Percentiles rank a stretch among this genome's conserved stretches.
Conservation (phyloP, 805 yeast species). For the Candida nitratophila region DNA sequence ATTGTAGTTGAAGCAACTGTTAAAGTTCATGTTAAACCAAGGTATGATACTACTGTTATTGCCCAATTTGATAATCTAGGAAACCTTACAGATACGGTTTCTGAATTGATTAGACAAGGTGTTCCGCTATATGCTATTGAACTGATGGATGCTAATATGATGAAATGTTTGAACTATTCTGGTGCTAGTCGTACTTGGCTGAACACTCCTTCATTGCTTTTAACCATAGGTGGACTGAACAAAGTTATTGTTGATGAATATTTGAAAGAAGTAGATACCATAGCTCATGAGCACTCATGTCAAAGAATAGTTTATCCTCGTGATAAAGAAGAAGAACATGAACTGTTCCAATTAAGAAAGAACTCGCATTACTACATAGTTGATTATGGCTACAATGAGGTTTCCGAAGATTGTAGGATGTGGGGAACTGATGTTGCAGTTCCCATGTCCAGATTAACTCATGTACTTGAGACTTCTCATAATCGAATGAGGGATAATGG, state of each 20-base stretch:
- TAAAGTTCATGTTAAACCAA: conserved; percentile 51
- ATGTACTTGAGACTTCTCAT: conserved; percentile 26
- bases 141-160: conserved; percentile 52
- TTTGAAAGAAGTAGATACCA: conserved; percentile 35
- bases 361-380: conserved; percentile 47
- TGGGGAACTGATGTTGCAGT: conserved; percentile 43
- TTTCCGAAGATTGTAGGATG: conserved; percentile 27
- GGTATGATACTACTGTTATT: conserved; percentile 50
- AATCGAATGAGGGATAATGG: conserved; percentile 26
- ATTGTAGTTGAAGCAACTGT: conserved; percentile 61
- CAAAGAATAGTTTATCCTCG: conserved; percentile 45
- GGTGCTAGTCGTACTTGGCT: conserved; percentile 45
- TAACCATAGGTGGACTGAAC: conserved; percentile 32
- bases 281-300: conserved; percentile 37
- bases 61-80: conserved; percentile 54
- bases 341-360: conserved; percentile 63
- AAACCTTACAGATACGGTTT: conserved; percentile 60
- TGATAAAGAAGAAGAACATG: conserved; percentile 46
- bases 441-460: conserved; percentile 31
- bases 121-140: conserved; percentile 59
- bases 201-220: conserved; percentile 45
- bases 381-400: conserved; percentile 39
- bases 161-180: conserved; percentile 48
- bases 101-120: conserved; percentile 46
- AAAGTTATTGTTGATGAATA: conserved; percentile 31